Conservation (phyloP, 352 stramenopile genomes). For the Phytophthora pluvialis region DNA sequence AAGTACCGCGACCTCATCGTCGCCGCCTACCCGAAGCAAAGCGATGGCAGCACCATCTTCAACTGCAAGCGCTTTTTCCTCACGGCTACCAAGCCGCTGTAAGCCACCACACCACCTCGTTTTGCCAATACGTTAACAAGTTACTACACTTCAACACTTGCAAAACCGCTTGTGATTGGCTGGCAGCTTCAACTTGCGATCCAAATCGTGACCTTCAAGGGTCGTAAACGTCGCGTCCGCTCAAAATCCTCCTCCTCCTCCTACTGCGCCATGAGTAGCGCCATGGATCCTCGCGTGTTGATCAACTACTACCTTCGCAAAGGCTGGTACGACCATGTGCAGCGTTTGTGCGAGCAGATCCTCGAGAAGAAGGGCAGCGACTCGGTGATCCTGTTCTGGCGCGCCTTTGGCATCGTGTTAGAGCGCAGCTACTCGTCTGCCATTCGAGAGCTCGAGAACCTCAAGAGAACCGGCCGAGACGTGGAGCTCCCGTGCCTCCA, state of each 20-base stretch:
- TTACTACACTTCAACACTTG: neutral
- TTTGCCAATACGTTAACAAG: too few species aligned
- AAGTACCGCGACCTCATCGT: conserved; percentile 68
- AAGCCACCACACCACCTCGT: neutral
- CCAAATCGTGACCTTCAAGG: too few species aligned
- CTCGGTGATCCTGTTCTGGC: conserved; percentile 85
- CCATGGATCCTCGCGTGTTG: conserved; percentile 69
- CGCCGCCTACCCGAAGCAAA: conserved; percentile 61
- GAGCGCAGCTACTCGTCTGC: conserved; percentile 81
- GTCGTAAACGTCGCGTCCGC: conserved; percentile 21
- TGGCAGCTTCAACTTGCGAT: conserved; percentile 28
- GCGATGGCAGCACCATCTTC: conserved; percentile 66
- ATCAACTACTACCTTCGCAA: conserved; percentile 92
- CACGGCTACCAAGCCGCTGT: conserved; percentile 47
- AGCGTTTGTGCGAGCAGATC: conserved; percentile 81
- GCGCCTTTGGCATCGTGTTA: conserved; percentile 80
- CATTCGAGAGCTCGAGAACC: conserved; percentile 85
- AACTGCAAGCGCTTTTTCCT: conserved; percentile 79
- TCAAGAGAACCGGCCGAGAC: conserved; percentile 77
- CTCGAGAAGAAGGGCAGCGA: conserved; percentile 86
- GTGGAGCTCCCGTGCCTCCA: conserved; percentile 82
- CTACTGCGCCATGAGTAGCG: conserved; percentile 13
- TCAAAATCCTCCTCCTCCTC: neutral
- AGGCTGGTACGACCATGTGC: conserved; percentile 87
- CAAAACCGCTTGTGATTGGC: conserved; percentile 6